phyloP scores from a whole-genome alignment of 2,329 filamentous ascomycete genomes.

The Colletotrichum sojae region DNA sequence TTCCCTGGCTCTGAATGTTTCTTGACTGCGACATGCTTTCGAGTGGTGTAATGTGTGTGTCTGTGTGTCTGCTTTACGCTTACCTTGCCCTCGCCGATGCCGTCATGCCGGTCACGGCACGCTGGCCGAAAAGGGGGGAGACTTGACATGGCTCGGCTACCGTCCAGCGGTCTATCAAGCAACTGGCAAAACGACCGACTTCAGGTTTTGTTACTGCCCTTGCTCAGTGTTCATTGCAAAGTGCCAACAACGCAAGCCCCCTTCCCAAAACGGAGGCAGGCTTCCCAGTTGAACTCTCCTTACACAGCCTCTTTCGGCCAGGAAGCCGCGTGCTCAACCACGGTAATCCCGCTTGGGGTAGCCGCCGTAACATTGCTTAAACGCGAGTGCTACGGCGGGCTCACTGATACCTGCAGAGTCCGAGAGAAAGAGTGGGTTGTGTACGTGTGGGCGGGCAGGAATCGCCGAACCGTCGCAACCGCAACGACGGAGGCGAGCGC shows the following conservation, averaged over 20 bases:
- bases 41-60: neutral
- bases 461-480: neutral
- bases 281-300: neutral
- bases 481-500: neutral
- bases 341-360: slow-evolving; percentile 7
- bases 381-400: slow-evolving; percentile 14
- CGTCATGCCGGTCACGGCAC: neutral
- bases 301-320: slow-evolving; percentile 18
- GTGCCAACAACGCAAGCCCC: too few species aligned
- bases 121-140: neutral
- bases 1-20: slow-evolving; percentile 12
- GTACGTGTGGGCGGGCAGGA: too few species aligned
- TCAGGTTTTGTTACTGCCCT: too few species aligned
- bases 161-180: slow-evolving; percentile 2
- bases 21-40: neutral
- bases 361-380: slow-evolving; percentile 13
- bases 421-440: slow-evolving; percentile 5
- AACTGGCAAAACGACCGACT: neutral
- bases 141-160: neutral
- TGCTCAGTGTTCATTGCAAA: too few species aligned
- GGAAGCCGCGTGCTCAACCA: neutral
- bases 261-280: too few species aligned
- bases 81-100: neutral
- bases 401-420: slow-evolving; percentile 17
- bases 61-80: slow-evolving; percentile 11